Percentiles rank a stretch among this genome's conserved stretches.
Conservation (phyloP, 2,329 filamentous ascomycete genomes). For the Thielaviopsis punctulata region DNA sequence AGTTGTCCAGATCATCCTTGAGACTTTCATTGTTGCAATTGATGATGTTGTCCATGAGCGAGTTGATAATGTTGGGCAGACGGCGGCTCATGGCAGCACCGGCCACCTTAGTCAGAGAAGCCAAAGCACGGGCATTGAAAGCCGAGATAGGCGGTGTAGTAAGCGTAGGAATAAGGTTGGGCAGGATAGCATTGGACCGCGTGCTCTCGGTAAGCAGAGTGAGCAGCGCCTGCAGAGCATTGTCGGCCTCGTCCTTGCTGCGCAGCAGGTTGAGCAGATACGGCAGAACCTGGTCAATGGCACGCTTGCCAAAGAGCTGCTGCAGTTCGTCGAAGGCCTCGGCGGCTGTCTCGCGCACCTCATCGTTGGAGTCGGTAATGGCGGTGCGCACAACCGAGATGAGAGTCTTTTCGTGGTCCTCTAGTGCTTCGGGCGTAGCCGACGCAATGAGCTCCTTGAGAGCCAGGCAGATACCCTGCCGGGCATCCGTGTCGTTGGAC, state of each 20-base stretch:
- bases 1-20: slow-evolving; percentile 52
- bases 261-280: slow-evolving; percentile 80
- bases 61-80: slow-evolving; percentile 77
- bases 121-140: slow-evolving; percentile 89
- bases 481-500: slow-evolving; percentile 79
- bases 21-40: slow-evolving; percentile 58
- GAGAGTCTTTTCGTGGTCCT: slow-evolving; percentile 87
- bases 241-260: slow-evolving; percentile 71
- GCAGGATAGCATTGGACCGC: slow-evolving; percentile 87
- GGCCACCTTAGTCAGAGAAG: slow-evolving; percentile 83
- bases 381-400: slow-evolving; percentile 89
- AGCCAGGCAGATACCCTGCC: slow-evolving; percentile 94
- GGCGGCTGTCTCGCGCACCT: slow-evolving; percentile 87
- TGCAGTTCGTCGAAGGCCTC: slow-evolving; percentile 95
- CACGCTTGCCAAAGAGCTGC: slow-evolving; percentile 81
- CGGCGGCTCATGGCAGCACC: slow-evolving; percentile 79
- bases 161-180: slow-evolving; percentile 86
- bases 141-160: slow-evolving; percentile 77
- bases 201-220: slow-evolving; percentile 88
- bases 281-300: slow-evolving; percentile 87
- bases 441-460: slow-evolving; percentile 84
- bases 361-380: slow-evolving; percentile 72
- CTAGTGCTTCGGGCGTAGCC: slow-evolving; percentile 71
- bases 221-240: slow-evolving; percentile 79
- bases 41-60: slow-evolving; percentile 85